These are phyloP conservation scores for Geranomyces variabilis DNA, from an alignment of 192 early-diverging fungal genomes.

Conservation along the genomic window DNA sequence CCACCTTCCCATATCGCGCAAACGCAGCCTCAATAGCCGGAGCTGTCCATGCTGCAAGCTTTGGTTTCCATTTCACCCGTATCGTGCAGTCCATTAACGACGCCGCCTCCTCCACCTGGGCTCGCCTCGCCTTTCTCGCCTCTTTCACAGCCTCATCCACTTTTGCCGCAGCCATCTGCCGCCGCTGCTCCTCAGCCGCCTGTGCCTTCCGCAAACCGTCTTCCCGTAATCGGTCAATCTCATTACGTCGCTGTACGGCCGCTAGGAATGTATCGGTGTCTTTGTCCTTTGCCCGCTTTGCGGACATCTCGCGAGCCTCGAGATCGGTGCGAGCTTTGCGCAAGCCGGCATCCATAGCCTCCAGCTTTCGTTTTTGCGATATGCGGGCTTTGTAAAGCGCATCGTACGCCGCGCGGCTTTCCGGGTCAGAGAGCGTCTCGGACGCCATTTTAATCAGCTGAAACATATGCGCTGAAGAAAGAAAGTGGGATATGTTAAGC, in stretches of 20 bases:
- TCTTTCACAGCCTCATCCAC: slow-evolving; percentile 13
- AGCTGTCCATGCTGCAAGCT: background rate
- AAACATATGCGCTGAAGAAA: slow-evolving; percentile 72
- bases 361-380: slow-evolving; percentile 33
- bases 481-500: background rate
- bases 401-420: slow-evolving; percentile 84
- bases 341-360: slow-evolving; percentile 26
- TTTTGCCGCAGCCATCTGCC: slow-evolving; percentile 18
- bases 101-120: slow-evolving; percentile 1
- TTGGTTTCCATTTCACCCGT: slow-evolving; percentile 24
- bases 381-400: slow-evolving; percentile 32
- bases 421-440: slow-evolving; percentile 80
- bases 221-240: slow-evolving; percentile 33
- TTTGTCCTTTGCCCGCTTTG: slow-evolving; percentile 25
- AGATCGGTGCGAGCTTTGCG: slow-evolving; percentile 28
- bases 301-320: slow-evolving; percentile 26
- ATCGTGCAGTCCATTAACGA: slow-evolving; percentile 23
- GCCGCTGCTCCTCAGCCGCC: slow-evolving; percentile 28
- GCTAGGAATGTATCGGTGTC: slow-evolving; percentile 6
- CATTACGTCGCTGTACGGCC: slow-evolving; percentile 24
- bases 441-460: slow-evolving; percentile 91
- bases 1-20: slow-evolving; percentile 23
- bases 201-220: slow-evolving; percentile 27
- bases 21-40: slow-evolving; percentile 8
- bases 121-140: background rate